Evolutionary conservation across 2,329 filamentous ascomycete genomes (phyloP).

Genomic region (Fusarium mangiferae): DNA sequence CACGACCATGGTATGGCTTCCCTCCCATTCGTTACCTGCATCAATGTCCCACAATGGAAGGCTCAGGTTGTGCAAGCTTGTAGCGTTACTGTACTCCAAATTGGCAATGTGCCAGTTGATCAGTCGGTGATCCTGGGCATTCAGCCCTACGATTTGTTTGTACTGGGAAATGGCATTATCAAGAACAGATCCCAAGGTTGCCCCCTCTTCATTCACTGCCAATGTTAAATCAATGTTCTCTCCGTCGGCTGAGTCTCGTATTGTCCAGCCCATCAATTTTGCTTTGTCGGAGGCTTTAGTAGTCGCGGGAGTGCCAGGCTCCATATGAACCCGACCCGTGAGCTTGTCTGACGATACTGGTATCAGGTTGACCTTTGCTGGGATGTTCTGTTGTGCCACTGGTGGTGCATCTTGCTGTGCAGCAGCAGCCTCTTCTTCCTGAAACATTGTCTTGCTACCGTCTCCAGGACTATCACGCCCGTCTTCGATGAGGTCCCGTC

Average conservation of each 20-base stretch:
- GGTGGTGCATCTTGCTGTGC: constrained; percentile 66
- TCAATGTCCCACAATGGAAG: constrained; percentile 96
- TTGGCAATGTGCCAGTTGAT: constrained; percentile 99
- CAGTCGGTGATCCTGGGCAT: constrained; percentile 85
- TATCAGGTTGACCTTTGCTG: constrained; percentile 66
- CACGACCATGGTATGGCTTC: constrained; percentile 90
- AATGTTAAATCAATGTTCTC: constrained; percentile 77
- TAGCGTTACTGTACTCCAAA: constrained; percentile 96
- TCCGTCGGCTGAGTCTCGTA: constrained; percentile 71
- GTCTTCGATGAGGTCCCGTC: constrained; percentile 82
- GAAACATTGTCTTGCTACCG: constrained; percentile 74
- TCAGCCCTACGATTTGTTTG: constrained; percentile 81
- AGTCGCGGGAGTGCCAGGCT: constrained; percentile 74
- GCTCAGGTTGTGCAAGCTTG: constrained; percentile 86
- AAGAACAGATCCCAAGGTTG: constrained; percentile 89
- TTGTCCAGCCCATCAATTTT: constrained; percentile 82
- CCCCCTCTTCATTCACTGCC: constrained; percentile 70
- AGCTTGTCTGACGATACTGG: constrained; percentile 74
- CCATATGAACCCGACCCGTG: constrained; percentile 77
- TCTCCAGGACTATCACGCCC: constrained; percentile 81
- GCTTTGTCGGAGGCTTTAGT: constrained; percentile 81
- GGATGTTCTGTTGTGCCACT: constrained; percentile 64
- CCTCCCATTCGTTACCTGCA: constrained; percentile 96
- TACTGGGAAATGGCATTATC: constrained; percentile 93
- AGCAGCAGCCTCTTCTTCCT: constrained; percentile 76